Evolutionary conservation across 176 grass and related monocot species (phyloP).

Genomic region (Aechmea fasciata): DNA sequence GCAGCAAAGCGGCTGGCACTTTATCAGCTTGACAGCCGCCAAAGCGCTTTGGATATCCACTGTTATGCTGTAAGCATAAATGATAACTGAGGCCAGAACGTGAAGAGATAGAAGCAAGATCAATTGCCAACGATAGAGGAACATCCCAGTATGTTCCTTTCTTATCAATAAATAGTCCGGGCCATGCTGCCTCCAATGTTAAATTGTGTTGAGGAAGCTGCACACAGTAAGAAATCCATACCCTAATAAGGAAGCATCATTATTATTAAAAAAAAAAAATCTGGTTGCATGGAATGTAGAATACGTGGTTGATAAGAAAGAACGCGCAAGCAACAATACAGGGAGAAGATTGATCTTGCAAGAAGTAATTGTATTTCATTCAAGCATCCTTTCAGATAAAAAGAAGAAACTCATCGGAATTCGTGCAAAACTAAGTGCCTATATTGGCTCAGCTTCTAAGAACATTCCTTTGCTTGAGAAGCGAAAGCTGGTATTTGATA

Average conservation of each 20-base stretch:
- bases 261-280: neutral
- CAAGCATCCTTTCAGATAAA: no score
- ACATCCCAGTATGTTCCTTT: constrained; percentile 77
- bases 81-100: constrained; percentile 82
- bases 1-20: constrained; percentile 49
- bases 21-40: constrained; percentile 39
- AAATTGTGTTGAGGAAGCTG: constrained; percentile 64
- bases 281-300: neutral
- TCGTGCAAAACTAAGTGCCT: no score
- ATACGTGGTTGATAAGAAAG: neutral
- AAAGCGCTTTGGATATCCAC: constrained; percentile 66
- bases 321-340: neutral
- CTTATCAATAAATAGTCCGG: constrained; percentile 83
- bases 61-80: constrained; percentile 68
- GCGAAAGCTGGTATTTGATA: no score
- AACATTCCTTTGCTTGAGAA: no score
- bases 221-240: constrained; percentile 20
- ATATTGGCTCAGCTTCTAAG: no score
- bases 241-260: neutral
- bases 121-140: constrained; percentile 66
- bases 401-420: no score
- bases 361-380: no score
- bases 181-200: constrained; percentile 66
- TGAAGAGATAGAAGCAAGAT: constrained; percentile 66
- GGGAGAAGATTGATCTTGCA: no score